Conservation (phyloP, 2,329 filamentous ascomycete species). For the Colletotrichum nymphaeae region DNA sequence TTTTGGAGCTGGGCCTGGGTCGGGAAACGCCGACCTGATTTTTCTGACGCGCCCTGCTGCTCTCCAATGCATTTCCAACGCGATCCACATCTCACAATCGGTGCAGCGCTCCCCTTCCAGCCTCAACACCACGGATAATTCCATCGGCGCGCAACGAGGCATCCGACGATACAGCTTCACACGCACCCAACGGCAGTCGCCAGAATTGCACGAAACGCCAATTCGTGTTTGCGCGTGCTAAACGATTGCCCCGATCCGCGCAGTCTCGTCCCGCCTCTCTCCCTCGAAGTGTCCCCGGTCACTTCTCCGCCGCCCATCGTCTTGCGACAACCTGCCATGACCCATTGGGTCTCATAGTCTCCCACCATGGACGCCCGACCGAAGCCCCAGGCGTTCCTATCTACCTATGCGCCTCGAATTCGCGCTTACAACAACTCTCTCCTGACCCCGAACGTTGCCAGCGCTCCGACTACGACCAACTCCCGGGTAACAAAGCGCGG, state of each 20-base stretch:
- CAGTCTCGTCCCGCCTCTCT: not conserved
- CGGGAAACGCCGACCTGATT: conserved; percentile 33
- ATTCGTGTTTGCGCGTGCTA: conserved; percentile 14
- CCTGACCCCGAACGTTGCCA: conserved; percentile 84
- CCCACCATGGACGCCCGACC: conserved; percentile 59
- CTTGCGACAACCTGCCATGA: conserved; percentile 35
- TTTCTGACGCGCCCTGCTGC: conserved; percentile 35
- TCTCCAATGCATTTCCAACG: conserved; percentile 33
- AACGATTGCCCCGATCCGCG: not conserved
- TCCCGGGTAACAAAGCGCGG: conserved; percentile 96
- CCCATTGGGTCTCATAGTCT: conserved; percentile 31
- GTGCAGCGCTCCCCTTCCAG: conserved; percentile 19
- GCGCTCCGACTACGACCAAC: conserved; percentile 71
- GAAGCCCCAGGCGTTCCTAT: conserved; percentile 86
- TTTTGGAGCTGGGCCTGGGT: conserved; percentile 10
- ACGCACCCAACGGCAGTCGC: not conserved
- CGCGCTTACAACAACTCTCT: conserved; percentile 93
- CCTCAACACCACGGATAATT: not conserved
- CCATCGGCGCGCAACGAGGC: conserved; percentile 15
- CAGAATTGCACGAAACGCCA: not conserved
- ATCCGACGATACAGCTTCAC: not conserved
- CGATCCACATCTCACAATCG: conserved; percentile 33
- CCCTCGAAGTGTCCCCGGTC: conserved; percentile 14
- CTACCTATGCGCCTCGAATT: conserved; percentile 90
- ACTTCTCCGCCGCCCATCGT: not conserved